Percentiles rank a stretch among this genome's conserved stretches.
phyloP scores from a whole-genome alignment of 371 early-diverging fungal species.

The Parasitella parasitica region DNA sequence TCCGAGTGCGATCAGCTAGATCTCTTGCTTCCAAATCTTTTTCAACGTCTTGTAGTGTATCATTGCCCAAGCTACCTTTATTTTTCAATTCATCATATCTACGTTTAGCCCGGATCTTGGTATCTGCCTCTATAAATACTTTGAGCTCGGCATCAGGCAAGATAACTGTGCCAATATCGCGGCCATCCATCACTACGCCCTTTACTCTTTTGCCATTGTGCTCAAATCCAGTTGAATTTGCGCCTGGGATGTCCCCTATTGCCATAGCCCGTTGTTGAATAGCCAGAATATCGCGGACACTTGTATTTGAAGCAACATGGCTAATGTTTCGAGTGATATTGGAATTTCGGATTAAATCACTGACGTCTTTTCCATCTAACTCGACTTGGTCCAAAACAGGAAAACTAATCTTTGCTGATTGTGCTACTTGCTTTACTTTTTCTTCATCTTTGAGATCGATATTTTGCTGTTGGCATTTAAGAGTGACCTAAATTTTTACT shows the following conservation, averaged over 20 bases:
- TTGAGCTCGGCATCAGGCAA: slow-evolving; percentile 91
- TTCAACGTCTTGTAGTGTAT: slow-evolving; percentile 53
- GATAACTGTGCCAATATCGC: slow-evolving; percentile 91
- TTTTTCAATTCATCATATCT: slow-evolving; percentile 64
- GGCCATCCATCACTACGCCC: slow-evolving; percentile 92
- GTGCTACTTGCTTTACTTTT: slow-evolving; percentile 29
- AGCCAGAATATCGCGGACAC: slow-evolving; percentile 64
- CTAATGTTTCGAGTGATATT: slow-evolving; percentile 67
- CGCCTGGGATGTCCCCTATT: slow-evolving; percentile 20
- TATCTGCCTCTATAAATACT: slow-evolving; percentile 80
- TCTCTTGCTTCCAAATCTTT: slow-evolving; percentile 74
- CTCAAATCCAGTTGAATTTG: slow-evolving; percentile 22
- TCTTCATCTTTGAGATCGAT: slow-evolving; percentile 33
- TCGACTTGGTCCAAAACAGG: slow-evolving; percentile 44
- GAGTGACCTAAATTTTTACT: slow-evolving; percentile 66
- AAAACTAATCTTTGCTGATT: slow-evolving; percentile 23
- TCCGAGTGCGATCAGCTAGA: slow-evolving; percentile 70
- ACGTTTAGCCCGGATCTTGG: slow-evolving; percentile 75
- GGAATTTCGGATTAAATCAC: slow-evolving; percentile 62
- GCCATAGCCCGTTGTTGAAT: slow-evolving; percentile 59
- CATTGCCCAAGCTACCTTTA: slow-evolving; percentile 24
- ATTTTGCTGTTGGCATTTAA: slow-evolving; percentile 49
- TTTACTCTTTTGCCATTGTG: slow-evolving; percentile 15
- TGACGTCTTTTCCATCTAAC: slow-evolving; percentile 70
- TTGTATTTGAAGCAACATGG: slow-evolving; percentile 66